A percentile compares a stretch with the other conserved stretches of the same genome.
Conservation (phyloP, 352 stramenopile genomes). For the Globisporangium camurandrum region DNA sequence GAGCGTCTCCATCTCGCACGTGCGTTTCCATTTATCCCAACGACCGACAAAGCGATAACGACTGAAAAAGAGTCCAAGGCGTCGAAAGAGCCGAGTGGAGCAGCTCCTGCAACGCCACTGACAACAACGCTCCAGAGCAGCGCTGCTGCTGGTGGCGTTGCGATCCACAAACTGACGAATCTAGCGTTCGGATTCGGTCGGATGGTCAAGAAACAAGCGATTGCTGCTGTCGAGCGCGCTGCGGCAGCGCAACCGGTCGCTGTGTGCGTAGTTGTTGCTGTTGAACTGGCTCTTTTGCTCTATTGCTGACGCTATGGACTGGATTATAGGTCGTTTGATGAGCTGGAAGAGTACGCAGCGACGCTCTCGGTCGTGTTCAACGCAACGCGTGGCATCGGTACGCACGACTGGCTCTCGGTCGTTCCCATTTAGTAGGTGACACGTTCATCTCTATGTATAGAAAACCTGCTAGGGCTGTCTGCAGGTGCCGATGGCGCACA, state of each 20-base stretch:
- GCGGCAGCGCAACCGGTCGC: slow-evolving; percentile 43
- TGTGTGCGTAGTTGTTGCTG: slow-evolving; percentile 25
- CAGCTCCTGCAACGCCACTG: too few species aligned
- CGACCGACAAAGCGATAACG: slow-evolving; percentile 14
- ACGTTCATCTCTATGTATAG: slow-evolving; percentile 11
- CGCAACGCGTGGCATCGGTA: slow-evolving; percentile 60
- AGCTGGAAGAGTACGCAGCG: slow-evolving; percentile 65
- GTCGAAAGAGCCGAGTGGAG: too few species aligned
- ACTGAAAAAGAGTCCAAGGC: too few species aligned
- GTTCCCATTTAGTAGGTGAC: neutral
- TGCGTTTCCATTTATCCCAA: slow-evolving; percentile 54
- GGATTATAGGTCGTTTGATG: slow-evolving; percentile 30
- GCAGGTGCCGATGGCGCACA: slow-evolving; percentile 43
- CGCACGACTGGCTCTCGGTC: neutral
- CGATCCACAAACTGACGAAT: slow-evolving; percentile 71
- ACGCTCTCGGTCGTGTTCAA: slow-evolving; percentile 71
- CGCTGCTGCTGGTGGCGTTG: slow-evolving; percentile 12
- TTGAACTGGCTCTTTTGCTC: neutral
- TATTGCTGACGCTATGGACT: slow-evolving; percentile 1
- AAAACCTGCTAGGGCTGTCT: slow-evolving; percentile 47
- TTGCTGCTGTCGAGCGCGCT: slow-evolving; percentile 71
- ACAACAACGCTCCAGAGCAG: slow-evolving; percentile 3
- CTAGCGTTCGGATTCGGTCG: slow-evolving; percentile 74
- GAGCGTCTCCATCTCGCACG: slow-evolving; percentile 43
- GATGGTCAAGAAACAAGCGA: slow-evolving; percentile 83